Evolutionary conservation across 2,329 filamentous ascomycete species (phyloP).

Genomic region (Didymellaceae sp.): DNA sequence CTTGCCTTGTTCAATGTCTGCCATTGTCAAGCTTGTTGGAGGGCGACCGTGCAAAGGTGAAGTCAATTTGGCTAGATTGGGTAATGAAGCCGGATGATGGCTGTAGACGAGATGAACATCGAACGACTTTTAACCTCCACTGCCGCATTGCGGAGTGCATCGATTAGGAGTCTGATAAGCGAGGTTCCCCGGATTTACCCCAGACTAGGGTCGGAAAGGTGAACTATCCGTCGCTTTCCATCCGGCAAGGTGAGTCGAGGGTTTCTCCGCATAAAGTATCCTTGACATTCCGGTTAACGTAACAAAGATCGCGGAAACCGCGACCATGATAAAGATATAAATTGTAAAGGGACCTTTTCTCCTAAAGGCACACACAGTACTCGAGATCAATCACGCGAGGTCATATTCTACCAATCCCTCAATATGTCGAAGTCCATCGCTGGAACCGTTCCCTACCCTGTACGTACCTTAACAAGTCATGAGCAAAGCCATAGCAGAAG

Average conservation of each 20-base stretch:
- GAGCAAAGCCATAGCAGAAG: too few species aligned
- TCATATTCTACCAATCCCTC: too few species aligned
- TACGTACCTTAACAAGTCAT: too few species aligned
- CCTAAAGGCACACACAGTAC: too few species aligned
- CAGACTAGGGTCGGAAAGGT: neutral
- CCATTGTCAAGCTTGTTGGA: neutral
- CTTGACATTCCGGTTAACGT: neutral
- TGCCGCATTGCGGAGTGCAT: neutral
- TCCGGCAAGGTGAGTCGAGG: neutral
- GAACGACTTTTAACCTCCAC: neutral
- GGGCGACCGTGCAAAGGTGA: too few species aligned
- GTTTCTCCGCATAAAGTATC: neutral
- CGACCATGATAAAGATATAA: too few species aligned
- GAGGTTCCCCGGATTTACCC: constrained; percentile 1
- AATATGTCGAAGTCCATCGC: too few species aligned
- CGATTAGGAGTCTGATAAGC: neutral
- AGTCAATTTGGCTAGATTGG: neutral
- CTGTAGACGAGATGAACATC: neutral
- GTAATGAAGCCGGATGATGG: neutral
- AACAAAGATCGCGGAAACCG: too few species aligned
- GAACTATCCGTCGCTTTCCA: neutral
- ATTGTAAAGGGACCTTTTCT: too few species aligned
- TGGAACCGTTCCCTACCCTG: too few species aligned
- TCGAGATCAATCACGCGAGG: too few species aligned
- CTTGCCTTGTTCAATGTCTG: neutral